Percentiles rank a stretch among this genome's conserved stretches.
These are phyloP conservation scores for Populus simonii DNA, from an alignment of 345 rosid genomes.

Conservation along the genomic window DNA sequence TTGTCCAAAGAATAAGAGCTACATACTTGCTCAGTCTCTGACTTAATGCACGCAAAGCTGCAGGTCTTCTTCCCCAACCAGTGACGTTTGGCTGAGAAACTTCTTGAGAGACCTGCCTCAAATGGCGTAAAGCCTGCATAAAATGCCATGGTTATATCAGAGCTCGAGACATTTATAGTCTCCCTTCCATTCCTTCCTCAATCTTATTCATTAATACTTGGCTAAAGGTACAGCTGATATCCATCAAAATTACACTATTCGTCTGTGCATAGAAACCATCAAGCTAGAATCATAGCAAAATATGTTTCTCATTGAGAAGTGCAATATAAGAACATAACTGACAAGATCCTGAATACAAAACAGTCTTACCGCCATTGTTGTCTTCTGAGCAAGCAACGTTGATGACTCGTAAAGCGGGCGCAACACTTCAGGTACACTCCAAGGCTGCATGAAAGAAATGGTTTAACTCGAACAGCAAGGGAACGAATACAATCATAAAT, in stretches of 20 bases:
- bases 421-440: conserved; percentile 97
- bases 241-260: background rate
- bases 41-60: conserved; percentile 88
- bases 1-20: background rate
- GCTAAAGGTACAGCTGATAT: too few species aligned
- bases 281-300: background rate
- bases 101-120: conserved; percentile 94
- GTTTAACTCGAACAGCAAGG: background rate
- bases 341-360: background rate
- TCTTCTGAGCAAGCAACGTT: conserved; percentile 91
- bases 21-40: conserved; percentile 79
- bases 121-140: conserved; percentile 80
- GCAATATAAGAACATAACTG: background rate
- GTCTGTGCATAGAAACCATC: background rate
- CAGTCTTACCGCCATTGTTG: conserved; percentile 85
- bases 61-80: conserved; percentile 95
- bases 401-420: conserved; percentile 96
- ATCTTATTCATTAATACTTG: background rate
- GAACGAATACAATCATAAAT: background rate
- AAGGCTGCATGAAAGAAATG: conserved; percentile 48
- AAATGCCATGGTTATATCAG: background rate
- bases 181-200: background rate
- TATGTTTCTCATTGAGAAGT: background rate
- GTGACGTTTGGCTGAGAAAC: conserved; percentile 72
- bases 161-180: background rate